Conservation (phyloP, 805 yeast species). For the Spathaspora sp. region DNA sequence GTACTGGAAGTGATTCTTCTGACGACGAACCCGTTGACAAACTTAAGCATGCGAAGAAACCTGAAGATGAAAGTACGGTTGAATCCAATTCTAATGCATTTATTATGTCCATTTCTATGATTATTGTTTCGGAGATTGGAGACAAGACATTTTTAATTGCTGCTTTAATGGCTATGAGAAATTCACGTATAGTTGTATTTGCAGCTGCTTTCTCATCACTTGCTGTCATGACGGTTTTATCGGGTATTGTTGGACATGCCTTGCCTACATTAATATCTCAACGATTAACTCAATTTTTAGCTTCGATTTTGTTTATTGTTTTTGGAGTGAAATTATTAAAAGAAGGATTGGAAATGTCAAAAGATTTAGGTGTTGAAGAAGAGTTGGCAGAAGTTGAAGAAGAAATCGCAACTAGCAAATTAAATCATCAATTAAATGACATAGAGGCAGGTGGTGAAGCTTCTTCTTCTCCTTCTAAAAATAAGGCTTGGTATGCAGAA, state of each 20-base stretch:
- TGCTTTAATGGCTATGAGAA: constrained; percentile 96
- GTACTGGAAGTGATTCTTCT: constrained; percentile 18
- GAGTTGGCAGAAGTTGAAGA: constrained; percentile 97
- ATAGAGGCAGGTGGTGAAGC: constrained; percentile 53
- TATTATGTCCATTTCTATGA: constrained; percentile 83
- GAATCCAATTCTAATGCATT: constrained; percentile 48
- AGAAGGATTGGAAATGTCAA: constrained; percentile 83
- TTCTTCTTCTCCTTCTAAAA: constrained; percentile 9
- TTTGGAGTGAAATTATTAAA: constrained; percentile 73
- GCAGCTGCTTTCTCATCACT: constrained; percentile 82
- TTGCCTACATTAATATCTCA: constrained; percentile 81
- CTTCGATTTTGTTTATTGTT: constrained; percentile 74
- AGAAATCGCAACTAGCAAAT: constrained; percentile 67
- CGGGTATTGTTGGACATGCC: constrained; percentile 89
- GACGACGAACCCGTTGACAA: constrained; percentile 26
- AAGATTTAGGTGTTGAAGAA: constrained; percentile 83
- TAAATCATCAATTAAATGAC: constrained; percentile 47
- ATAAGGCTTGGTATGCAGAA: constrained; percentile 24
- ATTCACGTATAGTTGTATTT: constrained; percentile 80
- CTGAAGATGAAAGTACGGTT: neutral
- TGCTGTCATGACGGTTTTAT: constrained; percentile 84
- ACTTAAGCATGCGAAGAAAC: constrained; percentile 14
- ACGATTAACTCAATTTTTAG: constrained; percentile 74
- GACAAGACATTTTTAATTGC: constrained; percentile 97
- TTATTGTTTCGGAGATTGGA: constrained; percentile 91